Evolutionary conservation across 352 stramenopile species (phyloP), one percentile per base, ranked within the genome.

Genomic region (Globisporangium emineosum): DNA sequence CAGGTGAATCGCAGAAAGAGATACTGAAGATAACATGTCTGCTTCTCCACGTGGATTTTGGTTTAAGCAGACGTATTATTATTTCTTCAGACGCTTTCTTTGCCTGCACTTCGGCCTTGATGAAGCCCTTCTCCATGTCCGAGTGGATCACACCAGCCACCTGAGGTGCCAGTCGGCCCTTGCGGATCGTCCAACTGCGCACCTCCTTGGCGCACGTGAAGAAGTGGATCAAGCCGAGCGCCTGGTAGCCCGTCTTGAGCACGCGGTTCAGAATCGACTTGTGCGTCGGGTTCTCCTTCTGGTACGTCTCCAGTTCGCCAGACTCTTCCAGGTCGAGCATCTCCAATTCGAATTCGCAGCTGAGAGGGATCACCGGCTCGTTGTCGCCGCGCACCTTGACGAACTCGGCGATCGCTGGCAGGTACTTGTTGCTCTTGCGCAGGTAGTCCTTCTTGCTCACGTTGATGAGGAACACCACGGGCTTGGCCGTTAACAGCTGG

Each of bases 111-210:
- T 96, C 88, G 30, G 96, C 96, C 75, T 93, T 97, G 74, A 99
- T 99, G 77, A 99, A 99, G 60, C 97, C 97, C 76, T 98, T 94
- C 85, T 99, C 98, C 69, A 99, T 99, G 78, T 99, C 98, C 43
- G 93, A 96, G 83, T 99, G 98, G 83, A 99, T 99, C 10, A 98
- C 95, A 73, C 97, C 97, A 45, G 98, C 98, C 57, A 97, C 97
- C 77, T 99, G 96, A 10, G 97, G 97, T 80, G 97, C 97, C 68
- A 97, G 58, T 57, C 91, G 95, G 50, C 97, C 97, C 80, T 98
- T 97, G 67, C 98, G 97, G 63, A 99, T 99, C 17, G 97, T 99
- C 98, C 98, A 99, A 49, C 96, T 96, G 59, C 97, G 86, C 33
- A 99, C 97, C 84, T 99, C 98, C 66, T 97, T 94, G 55, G 98